Conservation (phyloP, 108 stramenopile genomes). For the Cyclostephanos invisitatus region DNA sequence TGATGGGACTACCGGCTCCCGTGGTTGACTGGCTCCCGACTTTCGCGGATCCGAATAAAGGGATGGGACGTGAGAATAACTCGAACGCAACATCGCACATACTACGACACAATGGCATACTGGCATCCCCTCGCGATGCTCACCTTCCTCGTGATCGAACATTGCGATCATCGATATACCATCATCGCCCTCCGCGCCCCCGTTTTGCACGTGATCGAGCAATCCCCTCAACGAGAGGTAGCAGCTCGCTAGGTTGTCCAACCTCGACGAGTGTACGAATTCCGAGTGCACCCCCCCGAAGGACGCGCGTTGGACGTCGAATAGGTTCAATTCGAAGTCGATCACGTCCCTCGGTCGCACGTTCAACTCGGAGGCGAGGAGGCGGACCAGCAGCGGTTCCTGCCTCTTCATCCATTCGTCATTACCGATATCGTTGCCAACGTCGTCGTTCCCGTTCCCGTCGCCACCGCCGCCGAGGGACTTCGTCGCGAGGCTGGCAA, state of each 20-base stretch:
- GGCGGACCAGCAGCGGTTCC: constrained; percentile 76
- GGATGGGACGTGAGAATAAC: not conserved
- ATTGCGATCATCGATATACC: constrained; percentile 87
- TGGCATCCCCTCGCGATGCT: not conserved
- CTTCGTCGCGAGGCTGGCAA: constrained; percentile 84
- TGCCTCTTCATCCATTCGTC: constrained; percentile 82
- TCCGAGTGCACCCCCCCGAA: constrained; percentile 87
- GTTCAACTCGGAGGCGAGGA: constrained; percentile 73
- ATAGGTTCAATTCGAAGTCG: constrained; percentile 93
- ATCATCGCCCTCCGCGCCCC: constrained; percentile 49
- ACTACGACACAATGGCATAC: no score
- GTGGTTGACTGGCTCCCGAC: constrained; percentile 79
- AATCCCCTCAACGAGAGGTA: constrained; percentile 83
- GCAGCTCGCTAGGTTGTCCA: constrained; percentile 95
- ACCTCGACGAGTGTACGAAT: constrained; percentile 90
- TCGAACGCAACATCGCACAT: no score
- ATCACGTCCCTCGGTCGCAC: constrained; percentile 68
- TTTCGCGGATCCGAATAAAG: not conserved
- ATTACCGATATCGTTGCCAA: constrained; percentile 9
- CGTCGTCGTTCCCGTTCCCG: constrained; percentile 14
- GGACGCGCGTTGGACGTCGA: constrained; percentile 88
- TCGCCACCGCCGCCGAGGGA: constrained; percentile 45
- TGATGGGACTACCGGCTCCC: constrained; percentile 88
- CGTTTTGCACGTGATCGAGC: constrained; percentile 57
- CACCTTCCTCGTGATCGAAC: constrained; percentile 97